Evolutionary conservation across 768 basidiomycete species (phyloP), one percentile per base, ranked within the genome.

Genomic region (Saitozyma sp.): DNA sequence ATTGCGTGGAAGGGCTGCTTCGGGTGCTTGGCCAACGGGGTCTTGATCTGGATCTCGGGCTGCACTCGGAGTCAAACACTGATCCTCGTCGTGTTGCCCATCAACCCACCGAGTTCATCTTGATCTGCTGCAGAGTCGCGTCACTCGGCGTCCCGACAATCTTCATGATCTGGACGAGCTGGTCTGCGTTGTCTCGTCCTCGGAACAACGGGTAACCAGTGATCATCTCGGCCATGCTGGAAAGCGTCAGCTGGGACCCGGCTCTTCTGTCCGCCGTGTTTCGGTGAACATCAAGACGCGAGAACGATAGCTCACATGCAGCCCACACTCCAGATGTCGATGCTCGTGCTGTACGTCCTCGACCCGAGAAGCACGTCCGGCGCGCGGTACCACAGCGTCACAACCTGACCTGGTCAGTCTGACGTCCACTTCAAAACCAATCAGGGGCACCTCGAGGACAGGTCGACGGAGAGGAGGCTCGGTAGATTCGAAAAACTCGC

Each of bases 311-410:
- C 80, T 72, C 66, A 80, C 80, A 99, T 99, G 78, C 96, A 98
- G 9, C 96, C 96, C 61, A 92, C 95, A 13, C 91, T 93, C 96
- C 96, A 99, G 54, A 98, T 90, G 78, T 99, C 96, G 71, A 99
- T 98, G 39, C 91, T 92, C 3, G 96, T 98, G 82, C 89, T 94
- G 78, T 99, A 99, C 17, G 95, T 98, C 62, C 96, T 85, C 19
- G 92, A 95, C 56, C 96, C 96, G 66, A 99, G 86, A 29, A 99
- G 85, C 49, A 99, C 96, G 75, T 99, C 96, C 0, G 96, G 96
- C 1, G 96, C 94, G 58, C 96, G 88, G 79, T 99, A 99, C 96
- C 96, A 99, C 13, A 98, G 81, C 38, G 96, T 99, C 19, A 98
- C 96, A 61, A 99, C 96, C 79, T 80, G 54, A 29, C 29, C 29